Evolutionary conservation across 1,284 basidiomycete species (phyloP).

Genomic region (Prillingera fragicola): DNA sequence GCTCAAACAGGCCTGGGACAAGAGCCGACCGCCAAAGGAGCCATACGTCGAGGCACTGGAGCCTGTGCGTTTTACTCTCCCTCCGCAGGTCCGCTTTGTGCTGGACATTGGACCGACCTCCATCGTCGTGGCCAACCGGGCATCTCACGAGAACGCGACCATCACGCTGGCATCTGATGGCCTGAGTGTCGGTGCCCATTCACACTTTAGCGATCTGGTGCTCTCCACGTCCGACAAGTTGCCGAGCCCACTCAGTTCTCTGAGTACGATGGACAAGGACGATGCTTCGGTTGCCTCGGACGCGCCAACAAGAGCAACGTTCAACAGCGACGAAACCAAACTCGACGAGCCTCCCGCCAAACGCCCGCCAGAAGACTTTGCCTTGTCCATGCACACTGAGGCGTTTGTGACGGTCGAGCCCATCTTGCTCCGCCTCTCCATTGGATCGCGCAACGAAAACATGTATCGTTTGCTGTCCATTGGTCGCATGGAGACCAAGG

Average conservation of each 20-base stretch:
- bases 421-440: slow-evolving; percentile 28
- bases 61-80: not conserved
- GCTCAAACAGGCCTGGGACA: slow-evolving; percentile 22
- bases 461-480: slow-evolving; percentile 30
- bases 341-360: too few relatives aligned
- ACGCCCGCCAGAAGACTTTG: slow-evolving; percentile 28
- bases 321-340: too few relatives aligned
- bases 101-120: slow-evolving; percentile 35
- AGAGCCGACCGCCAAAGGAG: slow-evolving; percentile 8
- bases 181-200: slow-evolving; percentile 14
- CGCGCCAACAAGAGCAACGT: too few relatives aligned
- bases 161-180: slow-evolving; percentile 33
- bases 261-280: too few relatives aligned
- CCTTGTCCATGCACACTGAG: slow-evolving; percentile 26
- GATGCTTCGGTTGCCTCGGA: too few relatives aligned
- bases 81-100: slow-evolving; percentile 30
- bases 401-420: slow-evolving; percentile 28
- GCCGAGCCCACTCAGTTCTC: too few relatives aligned
- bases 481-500: slow-evolving; percentile 24
- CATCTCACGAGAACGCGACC: slow-evolving; percentile 28
- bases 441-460: slow-evolving; percentile 19
- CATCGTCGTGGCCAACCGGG: slow-evolving; percentile 26
- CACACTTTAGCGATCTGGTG: slow-evolving; percentile 1
- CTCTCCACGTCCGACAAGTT: too few relatives aligned
- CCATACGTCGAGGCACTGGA: not conserved